Percentiles rank a stretch among this genome's conserved stretches.
phyloP scores from a whole-genome alignment of 2,329 filamentous ascomycete genomes.

The Cercospora sesami region DNA sequence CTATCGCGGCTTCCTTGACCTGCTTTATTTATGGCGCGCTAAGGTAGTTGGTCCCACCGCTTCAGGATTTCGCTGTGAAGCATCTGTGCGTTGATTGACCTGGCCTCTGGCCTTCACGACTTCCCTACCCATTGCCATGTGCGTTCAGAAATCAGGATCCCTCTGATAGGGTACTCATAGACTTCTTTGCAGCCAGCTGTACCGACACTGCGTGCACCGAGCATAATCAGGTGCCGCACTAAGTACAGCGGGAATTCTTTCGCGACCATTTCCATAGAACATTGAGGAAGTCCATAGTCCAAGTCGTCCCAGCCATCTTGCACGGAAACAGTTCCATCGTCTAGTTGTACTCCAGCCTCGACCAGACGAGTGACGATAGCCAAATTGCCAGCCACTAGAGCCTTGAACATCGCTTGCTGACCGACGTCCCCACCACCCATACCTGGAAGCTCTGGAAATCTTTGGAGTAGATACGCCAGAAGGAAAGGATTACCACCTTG shows the following conservation, averaged over 20 bases:
- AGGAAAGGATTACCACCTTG: background rate
- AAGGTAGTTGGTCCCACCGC: background rate
- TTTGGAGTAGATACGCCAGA: background rate
- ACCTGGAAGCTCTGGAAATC: conserved; percentile 2
- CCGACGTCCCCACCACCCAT: background rate
- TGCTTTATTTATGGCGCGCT: background rate
- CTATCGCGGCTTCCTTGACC: background rate
- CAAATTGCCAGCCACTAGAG: background rate
- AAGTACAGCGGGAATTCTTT: background rate
- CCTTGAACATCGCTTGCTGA: background rate
- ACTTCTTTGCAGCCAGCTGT: too few relatives aligned
- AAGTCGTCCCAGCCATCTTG: too few relatives aligned
- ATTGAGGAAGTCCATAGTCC: too few relatives aligned
- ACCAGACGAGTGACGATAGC: background rate
- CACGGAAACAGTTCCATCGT: background rate
- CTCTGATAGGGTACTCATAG: background rate
- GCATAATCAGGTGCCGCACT: background rate
- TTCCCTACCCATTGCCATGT: background rate
- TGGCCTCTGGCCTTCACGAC: background rate
- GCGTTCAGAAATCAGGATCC: background rate
- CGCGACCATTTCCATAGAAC: too few relatives aligned
- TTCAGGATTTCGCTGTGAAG: background rate
- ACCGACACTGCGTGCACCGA: too few relatives aligned
- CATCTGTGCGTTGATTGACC: background rate
- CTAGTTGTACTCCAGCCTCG: background rate